Evolutionary conservation across 2,329 filamentous ascomycete species (phyloP).

Genomic region (Penicillium oxalicum): DNA sequence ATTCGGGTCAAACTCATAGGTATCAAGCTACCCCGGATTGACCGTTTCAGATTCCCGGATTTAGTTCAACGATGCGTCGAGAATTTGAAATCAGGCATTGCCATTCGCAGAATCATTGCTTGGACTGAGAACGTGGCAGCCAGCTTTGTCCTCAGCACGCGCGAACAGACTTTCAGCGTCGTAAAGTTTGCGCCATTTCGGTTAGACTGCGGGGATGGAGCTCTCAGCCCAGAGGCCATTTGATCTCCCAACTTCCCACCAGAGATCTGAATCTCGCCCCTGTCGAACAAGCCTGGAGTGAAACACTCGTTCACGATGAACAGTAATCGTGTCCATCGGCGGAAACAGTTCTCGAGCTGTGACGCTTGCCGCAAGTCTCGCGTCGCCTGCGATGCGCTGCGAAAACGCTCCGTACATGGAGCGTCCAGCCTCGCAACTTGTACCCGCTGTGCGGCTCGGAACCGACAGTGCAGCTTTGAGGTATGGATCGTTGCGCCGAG

Average conservation of each 20-base stretch:
- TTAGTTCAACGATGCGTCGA: no score
- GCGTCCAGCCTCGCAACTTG: conserved; percentile 6
- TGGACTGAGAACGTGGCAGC: no score
- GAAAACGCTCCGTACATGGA: conserved; percentile 11
- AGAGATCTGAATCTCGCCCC: neutral
- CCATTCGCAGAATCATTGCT: no score
- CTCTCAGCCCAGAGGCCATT: neutral
- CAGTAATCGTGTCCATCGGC: conserved; percentile 8
- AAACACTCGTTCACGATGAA: neutral
- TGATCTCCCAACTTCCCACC: neutral
- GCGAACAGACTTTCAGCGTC: no score
- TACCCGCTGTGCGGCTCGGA: conserved; percentile 9
- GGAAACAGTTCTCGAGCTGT: conserved; percentile 32
- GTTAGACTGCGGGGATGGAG: conserved; percentile 2
- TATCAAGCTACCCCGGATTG: neutral
- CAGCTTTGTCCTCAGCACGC: no score
- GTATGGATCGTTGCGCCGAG: neutral
- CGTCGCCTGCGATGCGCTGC: conserved; percentile 28
- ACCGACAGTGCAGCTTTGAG: conserved; percentile 12
- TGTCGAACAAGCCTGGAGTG: no score
- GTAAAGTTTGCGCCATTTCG: neutral
- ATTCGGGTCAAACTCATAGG: no score
- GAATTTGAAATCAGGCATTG: no score
- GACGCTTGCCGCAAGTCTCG: conserved; percentile 29
- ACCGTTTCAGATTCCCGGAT: neutral